phyloP scores from a whole-genome alignment of 2,329 filamentous ascomycete species.

The Exophiala calicioides region DNA sequence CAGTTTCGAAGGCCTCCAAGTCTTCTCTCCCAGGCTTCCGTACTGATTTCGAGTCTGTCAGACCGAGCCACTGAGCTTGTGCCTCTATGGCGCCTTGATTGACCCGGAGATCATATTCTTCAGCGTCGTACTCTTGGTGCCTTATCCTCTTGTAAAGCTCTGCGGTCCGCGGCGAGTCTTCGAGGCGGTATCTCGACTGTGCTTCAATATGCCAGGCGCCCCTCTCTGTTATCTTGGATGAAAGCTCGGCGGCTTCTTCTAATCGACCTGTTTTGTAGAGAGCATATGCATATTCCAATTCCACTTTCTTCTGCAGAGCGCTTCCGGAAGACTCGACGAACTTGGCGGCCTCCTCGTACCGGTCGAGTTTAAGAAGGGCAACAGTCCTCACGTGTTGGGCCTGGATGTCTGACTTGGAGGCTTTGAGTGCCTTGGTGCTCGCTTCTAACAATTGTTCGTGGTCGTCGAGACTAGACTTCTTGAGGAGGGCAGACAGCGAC shows the following conservation, averaged over 20 bases:
- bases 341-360: slow-evolving; percentile 61
- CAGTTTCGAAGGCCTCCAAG: slow-evolving; percentile 64
- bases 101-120: slow-evolving; percentile 62
- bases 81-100: slow-evolving; percentile 63
- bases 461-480: slow-evolving; percentile 60
- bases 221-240: slow-evolving; percentile 45
- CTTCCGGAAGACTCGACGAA: slow-evolving; percentile 57
- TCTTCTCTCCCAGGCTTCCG: slow-evolving; percentile 60
- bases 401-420: slow-evolving; percentile 57
- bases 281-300: slow-evolving; percentile 64
- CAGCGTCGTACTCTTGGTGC: slow-evolving; percentile 45
- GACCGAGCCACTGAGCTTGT: slow-evolving; percentile 62
- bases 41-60: slow-evolving; percentile 52
- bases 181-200: slow-evolving; percentile 62
- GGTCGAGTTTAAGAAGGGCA: slow-evolving; percentile 63
- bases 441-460: slow-evolving; percentile 63
- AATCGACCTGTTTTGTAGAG: slow-evolving; percentile 62
- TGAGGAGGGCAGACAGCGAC: slow-evolving; percentile 57
- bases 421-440: slow-evolving; percentile 58
- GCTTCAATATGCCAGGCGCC: slow-evolving; percentile 62
- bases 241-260: slow-evolving; percentile 56
- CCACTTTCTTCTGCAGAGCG: slow-evolving; percentile 54
- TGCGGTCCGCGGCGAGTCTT: slow-evolving; percentile 59
- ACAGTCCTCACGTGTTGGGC: slow-evolving; percentile 62
- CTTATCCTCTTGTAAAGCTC: slow-evolving; percentile 56